Evolutionary conservation across 1,284 basidiomycete species (phyloP).

Genomic region (Heterobasidion annosum): DNA sequence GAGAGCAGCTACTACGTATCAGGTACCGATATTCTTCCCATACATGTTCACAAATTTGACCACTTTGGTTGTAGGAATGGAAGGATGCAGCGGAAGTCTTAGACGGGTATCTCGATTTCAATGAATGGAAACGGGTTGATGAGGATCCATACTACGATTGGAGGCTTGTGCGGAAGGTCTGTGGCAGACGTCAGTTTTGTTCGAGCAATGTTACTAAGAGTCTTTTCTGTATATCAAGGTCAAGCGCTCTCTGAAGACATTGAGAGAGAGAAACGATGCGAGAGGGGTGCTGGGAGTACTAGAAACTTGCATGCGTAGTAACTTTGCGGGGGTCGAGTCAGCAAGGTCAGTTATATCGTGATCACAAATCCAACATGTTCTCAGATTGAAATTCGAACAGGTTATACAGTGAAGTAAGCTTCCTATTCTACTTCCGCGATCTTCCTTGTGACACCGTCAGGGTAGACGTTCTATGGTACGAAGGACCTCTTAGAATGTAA

Average conservation of each 20-base stretch:
- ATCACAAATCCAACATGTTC: background rate
- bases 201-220: background rate
- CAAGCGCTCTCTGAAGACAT: conserved; percentile 49
- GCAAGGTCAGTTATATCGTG: conserved; percentile 37
- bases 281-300: conserved; percentile 85
- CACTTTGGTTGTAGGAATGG: conserved; percentile 57
- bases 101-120: conserved; percentile 77
- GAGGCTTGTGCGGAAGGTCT: conserved; percentile 70
- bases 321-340: conserved; percentile 94
- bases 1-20: conserved; percentile 66
- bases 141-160: conserved; percentile 89
- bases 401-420: conserved; percentile 78
- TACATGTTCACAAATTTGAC: background rate
- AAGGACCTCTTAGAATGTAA: conserved; percentile 81
- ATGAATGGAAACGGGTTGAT: conserved; percentile 83
- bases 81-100: conserved; percentile 71
- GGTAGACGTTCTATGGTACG: conserved; percentile 81
- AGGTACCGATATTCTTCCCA: conserved; percentile 21
- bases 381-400: conserved; percentile 24
- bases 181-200: background rate
- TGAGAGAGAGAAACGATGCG: conserved; percentile 69
- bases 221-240: conserved; percentile 31
- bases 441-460: conserved; percentile 6
- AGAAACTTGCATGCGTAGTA: conserved; percentile 86
- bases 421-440: conserved; percentile 5